Conservation (phyloP, 2,329 filamentous ascomycete species). For the Stemphylium vesicarium region DNA sequence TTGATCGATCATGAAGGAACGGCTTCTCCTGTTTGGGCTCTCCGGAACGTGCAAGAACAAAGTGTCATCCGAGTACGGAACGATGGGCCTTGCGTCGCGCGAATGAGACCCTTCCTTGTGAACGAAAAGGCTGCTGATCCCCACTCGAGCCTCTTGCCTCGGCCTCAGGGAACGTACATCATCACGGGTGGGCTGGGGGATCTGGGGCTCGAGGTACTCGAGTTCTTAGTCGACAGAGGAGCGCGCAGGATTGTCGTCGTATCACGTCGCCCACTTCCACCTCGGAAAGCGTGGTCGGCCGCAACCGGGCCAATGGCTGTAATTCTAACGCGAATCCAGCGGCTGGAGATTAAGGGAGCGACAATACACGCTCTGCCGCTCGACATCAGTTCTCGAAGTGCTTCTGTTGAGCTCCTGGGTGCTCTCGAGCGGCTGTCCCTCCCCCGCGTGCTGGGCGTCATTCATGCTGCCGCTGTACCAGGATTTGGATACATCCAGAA, state of each 20-base stretch:
- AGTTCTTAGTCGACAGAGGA: constrained; percentile 50
- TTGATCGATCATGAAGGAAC: constrained; percentile 19
- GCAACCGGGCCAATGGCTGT: constrained; percentile 13
- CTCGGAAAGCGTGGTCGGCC: constrained; percentile 39
- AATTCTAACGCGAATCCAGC: constrained; percentile 19
- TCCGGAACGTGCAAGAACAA: constrained; percentile 46
- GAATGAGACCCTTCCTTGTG: constrained; percentile 8
- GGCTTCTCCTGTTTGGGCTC: constrained; percentile 42
- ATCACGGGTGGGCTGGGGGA: constrained; percentile 53
- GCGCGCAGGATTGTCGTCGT: constrained; percentile 52
- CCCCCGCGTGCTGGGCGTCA: constrained; percentile 50
- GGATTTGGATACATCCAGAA: constrained; percentile 48
- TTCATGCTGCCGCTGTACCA: constrained; percentile 52
- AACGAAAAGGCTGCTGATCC: constrained; percentile 16
- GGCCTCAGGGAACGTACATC: constrained; percentile 53
- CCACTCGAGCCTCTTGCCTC: constrained; percentile 20
- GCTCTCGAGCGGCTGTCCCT: constrained; percentile 44
- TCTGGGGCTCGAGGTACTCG: constrained; percentile 49
- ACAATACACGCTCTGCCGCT: constrained; percentile 46
- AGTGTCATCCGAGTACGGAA: neutral
- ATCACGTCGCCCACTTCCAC: constrained; percentile 49
- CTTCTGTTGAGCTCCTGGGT: constrained; percentile 18
- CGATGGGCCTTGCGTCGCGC: neutral
- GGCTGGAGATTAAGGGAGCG: constrained; percentile 32
- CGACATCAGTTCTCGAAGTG: constrained; percentile 42